Conservation (phyloP, 1,139 yeast genomes). For the Protomyces inouyei region DNA sequence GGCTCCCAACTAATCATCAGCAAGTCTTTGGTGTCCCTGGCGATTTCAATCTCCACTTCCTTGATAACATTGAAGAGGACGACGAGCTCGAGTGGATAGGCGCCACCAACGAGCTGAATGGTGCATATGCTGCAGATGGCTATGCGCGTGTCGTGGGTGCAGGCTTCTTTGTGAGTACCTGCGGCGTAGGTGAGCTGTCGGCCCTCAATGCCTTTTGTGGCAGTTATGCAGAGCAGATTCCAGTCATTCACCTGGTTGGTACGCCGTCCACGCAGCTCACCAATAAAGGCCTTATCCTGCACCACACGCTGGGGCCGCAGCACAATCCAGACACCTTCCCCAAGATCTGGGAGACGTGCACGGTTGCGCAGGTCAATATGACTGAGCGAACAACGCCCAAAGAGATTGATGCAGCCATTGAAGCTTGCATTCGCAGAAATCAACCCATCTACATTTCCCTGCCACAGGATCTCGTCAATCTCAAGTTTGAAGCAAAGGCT, state of each 20-base stretch:
- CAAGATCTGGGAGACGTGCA: conserved; percentile 51
- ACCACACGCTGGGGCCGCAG: conserved; percentile 55
- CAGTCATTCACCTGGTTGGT: conserved; percentile 79
- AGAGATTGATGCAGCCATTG: conserved; percentile 52
- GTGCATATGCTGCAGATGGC: conserved; percentile 76
- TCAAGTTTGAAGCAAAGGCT: conserved; percentile 3
- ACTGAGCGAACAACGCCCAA: conserved; percentile 57
- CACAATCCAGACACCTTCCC: neutral
- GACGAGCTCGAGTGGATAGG: conserved; percentile 54
- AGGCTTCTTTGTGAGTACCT: conserved; percentile 26
- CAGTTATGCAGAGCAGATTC: conserved; percentile 71
- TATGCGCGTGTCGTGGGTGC: conserved; percentile 50
- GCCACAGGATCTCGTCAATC: conserved; percentile 49
- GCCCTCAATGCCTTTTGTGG: conserved; percentile 83
- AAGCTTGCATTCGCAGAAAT: conserved; percentile 51
- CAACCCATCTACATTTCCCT: conserved; percentile 76
- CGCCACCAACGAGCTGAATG: conserved; percentile 58
- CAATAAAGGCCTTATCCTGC: conserved; percentile 45
- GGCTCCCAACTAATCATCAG: neutral
- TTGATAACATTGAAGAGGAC: conserved; percentile 22
- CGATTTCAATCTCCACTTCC: conserved; percentile 50
- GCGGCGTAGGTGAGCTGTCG: conserved; percentile 56
- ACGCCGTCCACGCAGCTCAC: conserved; percentile 52
- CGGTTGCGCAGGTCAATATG: conserved; percentile 36
- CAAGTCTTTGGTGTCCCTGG: conserved; percentile 57